These are phyloP conservation scores for Jatropha multifida DNA, from an alignment of 441 rosid species.

Conservation along the genomic window DNA sequence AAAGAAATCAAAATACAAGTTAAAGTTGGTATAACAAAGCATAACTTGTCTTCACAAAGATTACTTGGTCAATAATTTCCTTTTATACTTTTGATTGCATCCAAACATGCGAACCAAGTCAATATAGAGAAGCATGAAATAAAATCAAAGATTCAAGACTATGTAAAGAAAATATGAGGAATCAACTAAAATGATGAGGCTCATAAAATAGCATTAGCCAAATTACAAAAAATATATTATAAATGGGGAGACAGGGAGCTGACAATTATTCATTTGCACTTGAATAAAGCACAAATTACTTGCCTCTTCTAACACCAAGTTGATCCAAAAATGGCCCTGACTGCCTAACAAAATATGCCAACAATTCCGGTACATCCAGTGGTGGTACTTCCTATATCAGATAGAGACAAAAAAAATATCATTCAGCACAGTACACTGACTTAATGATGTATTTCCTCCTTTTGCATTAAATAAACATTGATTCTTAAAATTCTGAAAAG, in stretches of 20 bases:
- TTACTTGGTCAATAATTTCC: background rate
- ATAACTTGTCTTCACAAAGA: background rate
- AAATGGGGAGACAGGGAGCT: background rate
- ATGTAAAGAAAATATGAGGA: background rate
- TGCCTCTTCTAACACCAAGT: slow-evolving; percentile 79
- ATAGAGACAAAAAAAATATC: slow-evolving; percentile 12
- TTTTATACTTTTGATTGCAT: background rate
- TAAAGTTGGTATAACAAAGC: background rate
- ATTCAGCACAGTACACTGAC: slow-evolving; percentile 15
- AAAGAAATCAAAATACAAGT: background rate
- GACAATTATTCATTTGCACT: slow-evolving; percentile 8
- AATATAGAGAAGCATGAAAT: background rate
- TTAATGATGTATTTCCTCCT: background rate
- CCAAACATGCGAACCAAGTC: background rate
- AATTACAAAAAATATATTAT: background rate
- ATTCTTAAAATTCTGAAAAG: background rate
- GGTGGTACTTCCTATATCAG: slow-evolving; percentile 74
- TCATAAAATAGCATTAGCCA: background rate
- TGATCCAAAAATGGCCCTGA: slow-evolving; percentile 91
- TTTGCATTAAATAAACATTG: background rate
- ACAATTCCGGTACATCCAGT: slow-evolving; percentile 82
- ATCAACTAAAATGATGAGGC: background rate
- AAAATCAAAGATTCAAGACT: background rate
- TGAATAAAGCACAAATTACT: slow-evolving; percentile 21
- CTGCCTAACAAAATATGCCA: slow-evolving; percentile 87